Evolutionary conservation across 2,329 filamentous ascomycete genomes (phyloP).

Genomic region (Arthrinium puccinioides): DNA sequence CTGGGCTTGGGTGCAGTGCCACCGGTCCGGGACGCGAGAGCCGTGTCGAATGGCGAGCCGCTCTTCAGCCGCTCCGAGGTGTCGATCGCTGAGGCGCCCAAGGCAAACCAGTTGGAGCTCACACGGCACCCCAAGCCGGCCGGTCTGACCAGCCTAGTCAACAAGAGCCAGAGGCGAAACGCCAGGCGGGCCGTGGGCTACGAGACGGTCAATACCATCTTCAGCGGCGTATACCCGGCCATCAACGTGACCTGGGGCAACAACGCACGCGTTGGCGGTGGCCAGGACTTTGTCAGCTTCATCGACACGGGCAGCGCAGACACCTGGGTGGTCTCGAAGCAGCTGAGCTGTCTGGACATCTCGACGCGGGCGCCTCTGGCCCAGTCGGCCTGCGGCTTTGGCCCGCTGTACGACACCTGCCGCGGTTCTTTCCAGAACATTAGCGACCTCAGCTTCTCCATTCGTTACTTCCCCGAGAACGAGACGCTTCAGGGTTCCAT

Average conservation of each 20-base stretch:
- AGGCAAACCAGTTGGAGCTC: not conserved
- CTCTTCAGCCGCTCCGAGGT: slow-evolving; percentile 2
- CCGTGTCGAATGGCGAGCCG: not conserved
- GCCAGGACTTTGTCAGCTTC: slow-evolving; percentile 12
- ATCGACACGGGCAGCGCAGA: slow-evolving; percentile 6
- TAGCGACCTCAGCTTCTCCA: slow-evolving; percentile 5
- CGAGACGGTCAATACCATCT: slow-evolving; percentile 8
- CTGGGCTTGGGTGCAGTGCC: not conserved
- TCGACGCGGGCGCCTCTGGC: slow-evolving; percentile 3
- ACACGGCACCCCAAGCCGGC: not conserved
- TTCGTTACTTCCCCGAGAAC: slow-evolving; percentile 8
- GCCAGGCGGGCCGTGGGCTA: slow-evolving; percentile 2
- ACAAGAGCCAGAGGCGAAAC: not conserved
- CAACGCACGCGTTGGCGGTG: slow-evolving; percentile 2
- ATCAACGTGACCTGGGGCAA: slow-evolving; percentile 13
- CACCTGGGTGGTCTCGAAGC: slow-evolving; percentile 3
- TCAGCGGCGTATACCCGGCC: slow-evolving; percentile 11
- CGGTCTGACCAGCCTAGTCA: slow-evolving; percentile 1
- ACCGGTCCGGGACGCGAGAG: not conserved
- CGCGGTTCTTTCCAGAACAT: slow-evolving; percentile 5
- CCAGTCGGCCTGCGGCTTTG: slow-evolving; percentile 11
- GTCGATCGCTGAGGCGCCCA: slow-evolving; percentile 3
- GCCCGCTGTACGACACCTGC: slow-evolving; percentile 8
- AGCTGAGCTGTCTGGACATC: slow-evolving; percentile 4
- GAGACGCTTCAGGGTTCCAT: slow-evolving; percentile 4